Conservation (phyloP, 2,329 filamentous ascomycete species). For the Epichloe sp. region DNA sequence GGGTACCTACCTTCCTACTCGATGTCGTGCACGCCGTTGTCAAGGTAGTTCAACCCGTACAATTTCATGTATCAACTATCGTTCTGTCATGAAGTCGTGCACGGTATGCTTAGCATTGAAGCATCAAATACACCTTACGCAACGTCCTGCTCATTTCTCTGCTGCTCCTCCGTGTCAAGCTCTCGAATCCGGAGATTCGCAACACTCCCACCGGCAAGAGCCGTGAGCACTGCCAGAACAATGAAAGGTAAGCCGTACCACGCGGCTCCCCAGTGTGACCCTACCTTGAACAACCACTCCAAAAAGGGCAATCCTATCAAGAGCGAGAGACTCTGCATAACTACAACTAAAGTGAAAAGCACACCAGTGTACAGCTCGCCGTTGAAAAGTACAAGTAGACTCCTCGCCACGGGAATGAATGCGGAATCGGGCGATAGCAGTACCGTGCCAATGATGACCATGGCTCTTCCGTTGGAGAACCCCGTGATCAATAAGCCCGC, state of each 20-base stretch:
- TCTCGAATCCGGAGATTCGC: background rate
- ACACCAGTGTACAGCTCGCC: background rate
- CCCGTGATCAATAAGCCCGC: slow-evolving; percentile 1
- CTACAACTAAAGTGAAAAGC: background rate
- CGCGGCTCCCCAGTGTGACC: background rate
- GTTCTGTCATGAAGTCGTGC: no score
- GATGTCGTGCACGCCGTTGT: no score
- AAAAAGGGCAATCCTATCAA: background rate
- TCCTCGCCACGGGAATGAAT: slow-evolving; percentile 1
- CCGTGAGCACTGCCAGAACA: background rate
- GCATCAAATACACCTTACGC: background rate
- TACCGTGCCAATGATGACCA: slow-evolving; percentile 1
- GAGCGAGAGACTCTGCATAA: background rate
- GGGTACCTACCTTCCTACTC: no score
- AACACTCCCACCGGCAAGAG: background rate
- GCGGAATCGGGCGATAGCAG: background rate
- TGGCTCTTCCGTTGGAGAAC: background rate
- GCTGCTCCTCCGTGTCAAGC: background rate
- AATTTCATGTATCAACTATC: no score
- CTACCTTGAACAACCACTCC: background rate
- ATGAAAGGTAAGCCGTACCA: slow-evolving; percentile 1
- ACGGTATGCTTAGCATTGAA: no score
- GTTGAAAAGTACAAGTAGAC: slow-evolving; percentile 1
- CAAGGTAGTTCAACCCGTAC: no score
- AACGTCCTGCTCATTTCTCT: background rate